Base-by-base conservation (phyloP, 805 yeast species). In the Monosporozyma servazzii region DNA sequence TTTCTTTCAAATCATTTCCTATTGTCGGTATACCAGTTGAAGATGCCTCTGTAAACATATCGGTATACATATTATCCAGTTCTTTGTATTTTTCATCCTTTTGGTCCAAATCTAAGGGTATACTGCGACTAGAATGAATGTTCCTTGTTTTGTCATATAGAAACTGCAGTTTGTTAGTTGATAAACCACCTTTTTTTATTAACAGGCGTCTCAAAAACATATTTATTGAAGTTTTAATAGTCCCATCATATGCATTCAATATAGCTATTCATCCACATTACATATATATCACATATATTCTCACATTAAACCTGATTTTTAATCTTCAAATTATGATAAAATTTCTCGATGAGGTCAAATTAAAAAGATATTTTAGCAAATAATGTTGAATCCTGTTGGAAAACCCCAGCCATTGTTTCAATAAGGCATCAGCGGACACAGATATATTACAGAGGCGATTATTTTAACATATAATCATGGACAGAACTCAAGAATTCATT, bases 41-140 rank as follows among this genome's bases (percentile, higher is more conserved):
- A 8, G 23, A 37, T 18, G 13, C 11, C 1, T 21, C 45, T 29
- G 69, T 60, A 56, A 72, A 72, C 59, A 72, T 48, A 17, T 69
- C 69, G 0, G 65, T 55, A 52, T 72, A 72, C 61, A 67, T 66
- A 20, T 55, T 50, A 53, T 71, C 71, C 11, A 72, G 17, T 18
- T 69, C 74, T 1, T 56, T 50, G 48, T 60, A 66, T 47, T 68
- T 41, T 9, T 41, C 44, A 41, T 60, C 62, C 18, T 50, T 49
- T 2, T 56, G 56, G 10, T 56, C 56, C 11, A 55, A 40, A 36
- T 58, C 61, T 36, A 62, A 59, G 5, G 65, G 64, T 5, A 47
- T 29, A 25, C 52, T 49, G n/a, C 49, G 46, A 20, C 11, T 18
- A 17, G 6, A 13, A 44, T 44, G 47, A 17, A 23, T 31, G 13